Evolutionary conservation across 805 yeast species (phyloP), one percentile per base, ranked within the genome.

Genomic region (Yamadazyma tumulicola): DNA sequence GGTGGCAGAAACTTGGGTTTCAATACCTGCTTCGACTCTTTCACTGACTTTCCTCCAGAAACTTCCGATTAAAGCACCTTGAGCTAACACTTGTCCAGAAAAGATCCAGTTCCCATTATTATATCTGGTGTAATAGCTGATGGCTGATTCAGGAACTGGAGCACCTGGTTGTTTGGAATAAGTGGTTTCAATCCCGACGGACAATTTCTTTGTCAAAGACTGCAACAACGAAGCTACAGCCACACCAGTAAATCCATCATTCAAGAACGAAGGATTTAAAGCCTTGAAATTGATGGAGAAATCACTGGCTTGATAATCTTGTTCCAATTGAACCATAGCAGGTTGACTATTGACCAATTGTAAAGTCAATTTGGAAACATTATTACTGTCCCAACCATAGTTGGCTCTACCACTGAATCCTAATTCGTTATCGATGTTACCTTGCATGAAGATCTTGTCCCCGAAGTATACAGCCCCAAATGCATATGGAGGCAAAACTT

Each of bases 11-110:
- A 87, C 61, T 52, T 83, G 81, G 39, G 95, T 80, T 69, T 88
- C 95, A 44, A 89, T 69, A 63, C 96, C 97, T 38, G 95, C 96
- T 71, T 91, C 97, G 43, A 89, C 94, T 57, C 83, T 84, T 52
- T 87, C 91, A 42, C 95, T 76, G 52, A 93, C 86, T 64, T 78
- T 86, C 72, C 94, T 83, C 91, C 94, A 91, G 79, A 85, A 89
- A 10, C 96, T 83, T 31, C 91, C 89, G 46, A 81, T 72, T 30
- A 91, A 55, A 24, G 94, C 78, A 58, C 98, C 98, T 61, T 85
- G 89, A 39, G 94, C 96, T 62, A 85, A 94, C 48, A 89, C 58
- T 72, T 87, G 96, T 42, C 94, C 96, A 34, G 96, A 75, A 31
- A 94, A 93, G 52, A 91, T 81, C 97, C 96, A 93, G 63, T 80